These are phyloP conservation scores for Penicillium chermesinum DNA, from an alignment of 495 filamentous ascomycete species.

Conservation along the genomic window DNA sequence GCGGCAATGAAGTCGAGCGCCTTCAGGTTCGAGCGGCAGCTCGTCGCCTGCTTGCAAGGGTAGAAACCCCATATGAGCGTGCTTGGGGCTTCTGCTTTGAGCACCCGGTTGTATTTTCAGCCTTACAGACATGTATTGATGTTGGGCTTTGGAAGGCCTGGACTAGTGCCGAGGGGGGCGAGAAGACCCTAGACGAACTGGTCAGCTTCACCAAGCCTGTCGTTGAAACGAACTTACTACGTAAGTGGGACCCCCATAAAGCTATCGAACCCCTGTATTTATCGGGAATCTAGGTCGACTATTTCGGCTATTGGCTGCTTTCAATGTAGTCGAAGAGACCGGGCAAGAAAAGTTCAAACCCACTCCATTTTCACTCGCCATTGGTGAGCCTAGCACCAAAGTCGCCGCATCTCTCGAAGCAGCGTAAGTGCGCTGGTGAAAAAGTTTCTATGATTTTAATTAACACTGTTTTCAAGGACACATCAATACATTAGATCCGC, in stretches of 20 bases:
- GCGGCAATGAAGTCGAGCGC: conserved; percentile 22
- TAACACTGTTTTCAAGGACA: conserved; percentile 11
- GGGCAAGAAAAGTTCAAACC: conserved; percentile 29
- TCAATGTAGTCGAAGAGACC: conserved; percentile 33
- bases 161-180: conserved; percentile 19
- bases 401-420: conserved; percentile 31
- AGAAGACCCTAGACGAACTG: conserved; percentile 22
- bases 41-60: conserved; percentile 21
- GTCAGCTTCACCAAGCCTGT: conserved; percentile 14
- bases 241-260: conserved; percentile 9
- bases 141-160: conserved; percentile 24
- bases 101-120: conserved; percentile 24
- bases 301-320: conserved; percentile 36
- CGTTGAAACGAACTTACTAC: conserved; percentile 24
- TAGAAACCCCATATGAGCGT: conserved; percentile 26
- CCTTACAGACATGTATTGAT: conserved; percentile 27
- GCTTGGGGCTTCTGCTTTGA: conserved; percentile 30
- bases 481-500: conserved; percentile 21
- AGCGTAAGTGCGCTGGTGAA: conserved; percentile 21
- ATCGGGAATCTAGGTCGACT: conserved; percentile 27
- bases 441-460: background rate
- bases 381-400: conserved; percentile 32
- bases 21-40: conserved; percentile 24
- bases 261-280: background rate
- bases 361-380: conserved; percentile 32